phyloP scores from a whole-genome alignment of 495 filamentous ascomycete species.

The Thermochaetoides thermophila region DNA sequence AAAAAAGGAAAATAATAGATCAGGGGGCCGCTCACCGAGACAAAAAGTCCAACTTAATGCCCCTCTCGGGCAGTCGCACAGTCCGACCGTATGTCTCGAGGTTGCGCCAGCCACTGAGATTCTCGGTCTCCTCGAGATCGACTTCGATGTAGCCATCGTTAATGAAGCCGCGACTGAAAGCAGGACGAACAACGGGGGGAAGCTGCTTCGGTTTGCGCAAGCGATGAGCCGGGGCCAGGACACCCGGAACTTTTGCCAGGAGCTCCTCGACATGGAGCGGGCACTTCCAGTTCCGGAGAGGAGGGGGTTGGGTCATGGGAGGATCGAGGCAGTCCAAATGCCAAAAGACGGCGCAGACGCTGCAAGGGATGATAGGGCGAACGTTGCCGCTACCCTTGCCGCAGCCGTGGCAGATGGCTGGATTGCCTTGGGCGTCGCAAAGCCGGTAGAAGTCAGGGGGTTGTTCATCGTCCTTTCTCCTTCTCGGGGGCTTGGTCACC shows the following conservation, averaged over 20 bases:
- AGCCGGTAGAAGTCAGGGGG: conserved; percentile 47
- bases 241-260: conserved; percentile 23
- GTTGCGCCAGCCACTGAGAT: conserved; percentile 24
- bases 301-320: conserved; percentile 63
- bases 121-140: conserved; percentile 43
- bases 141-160: conserved; percentile 75
- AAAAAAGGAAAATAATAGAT: too few species aligned
- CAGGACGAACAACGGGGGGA: conserved; percentile 28
- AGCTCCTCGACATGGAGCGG: conserved; percentile 64
- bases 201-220: conserved; percentile 39
- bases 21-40: conserved; percentile 28
- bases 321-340: conserved; percentile 87
- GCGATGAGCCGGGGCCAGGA: conserved; percentile 33
- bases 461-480: conserved; percentile 46
- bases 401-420: conserved; percentile 59
- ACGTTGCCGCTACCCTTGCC: conserved; percentile 39
- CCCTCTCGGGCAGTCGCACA: conserved; percentile 53
- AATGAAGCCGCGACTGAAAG: conserved; percentile 41
- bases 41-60: conserved; percentile 68
- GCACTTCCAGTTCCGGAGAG: conserved; percentile 67
- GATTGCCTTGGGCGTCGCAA: conserved; percentile 50
- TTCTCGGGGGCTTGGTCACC: conserved; percentile 27
- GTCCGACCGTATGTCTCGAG: conserved; percentile 40
- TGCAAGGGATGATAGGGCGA: conserved; percentile 61
- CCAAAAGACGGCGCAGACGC: conserved; percentile 65